A percentile compares a stretch with the other conserved stretches of the same genome.
phyloP scores from a whole-genome alignment of 257 asterid species.

The Ilex aquifolium region DNA sequence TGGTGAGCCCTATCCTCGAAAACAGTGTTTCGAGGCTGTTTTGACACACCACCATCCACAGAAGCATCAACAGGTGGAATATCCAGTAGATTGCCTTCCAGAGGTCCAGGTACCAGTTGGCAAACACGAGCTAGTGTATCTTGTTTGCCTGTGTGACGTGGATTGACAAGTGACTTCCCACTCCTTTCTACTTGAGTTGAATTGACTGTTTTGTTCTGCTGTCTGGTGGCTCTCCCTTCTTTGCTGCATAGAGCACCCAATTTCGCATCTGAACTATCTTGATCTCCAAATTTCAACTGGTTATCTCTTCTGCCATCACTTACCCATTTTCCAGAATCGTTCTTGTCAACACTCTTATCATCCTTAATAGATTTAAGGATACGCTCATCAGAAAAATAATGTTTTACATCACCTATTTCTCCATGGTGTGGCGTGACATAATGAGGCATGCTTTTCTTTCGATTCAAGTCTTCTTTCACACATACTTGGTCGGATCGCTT shows the following conservation, averaged over 20 bases:
- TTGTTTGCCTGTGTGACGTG: slow-evolving; percentile 33
- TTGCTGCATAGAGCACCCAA: slow-evolving; percentile 20
- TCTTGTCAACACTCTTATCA: slow-evolving; percentile 26
- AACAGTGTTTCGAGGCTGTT: slow-evolving; percentile 22
- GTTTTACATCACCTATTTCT: slow-evolving; percentile 18
- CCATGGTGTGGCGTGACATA: not conserved
- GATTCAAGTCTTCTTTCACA: slow-evolving; percentile 27
- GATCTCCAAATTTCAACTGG: slow-evolving; percentile 24
- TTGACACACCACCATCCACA: slow-evolving; percentile 29
- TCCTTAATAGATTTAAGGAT: slow-evolving; percentile 28
- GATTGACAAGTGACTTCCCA: slow-evolving; percentile 38
- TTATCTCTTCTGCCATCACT: slow-evolving; percentile 29
- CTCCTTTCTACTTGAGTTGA: slow-evolving; percentile 26
- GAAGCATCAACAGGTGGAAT: slow-evolving; percentile 34
- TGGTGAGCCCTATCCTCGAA: slow-evolving; percentile 27
- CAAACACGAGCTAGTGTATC: slow-evolving; percentile 25
- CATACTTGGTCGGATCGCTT: slow-evolving; percentile 20
- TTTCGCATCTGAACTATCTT: slow-evolving; percentile 20
- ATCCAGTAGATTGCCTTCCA: slow-evolving; percentile 30
- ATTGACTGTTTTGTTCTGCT: slow-evolving; percentile 18
- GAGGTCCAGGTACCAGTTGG: slow-evolving; percentile 35
- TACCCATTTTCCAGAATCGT: slow-evolving; percentile 28
- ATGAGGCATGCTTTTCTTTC: slow-evolving; percentile 24
- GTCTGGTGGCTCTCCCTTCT: slow-evolving; percentile 15
- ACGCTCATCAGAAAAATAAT: slow-evolving; percentile 21